Conservation (phyloP, 2,329 filamentous ascomycete species). For the Aspergillus intermedius region DNA sequence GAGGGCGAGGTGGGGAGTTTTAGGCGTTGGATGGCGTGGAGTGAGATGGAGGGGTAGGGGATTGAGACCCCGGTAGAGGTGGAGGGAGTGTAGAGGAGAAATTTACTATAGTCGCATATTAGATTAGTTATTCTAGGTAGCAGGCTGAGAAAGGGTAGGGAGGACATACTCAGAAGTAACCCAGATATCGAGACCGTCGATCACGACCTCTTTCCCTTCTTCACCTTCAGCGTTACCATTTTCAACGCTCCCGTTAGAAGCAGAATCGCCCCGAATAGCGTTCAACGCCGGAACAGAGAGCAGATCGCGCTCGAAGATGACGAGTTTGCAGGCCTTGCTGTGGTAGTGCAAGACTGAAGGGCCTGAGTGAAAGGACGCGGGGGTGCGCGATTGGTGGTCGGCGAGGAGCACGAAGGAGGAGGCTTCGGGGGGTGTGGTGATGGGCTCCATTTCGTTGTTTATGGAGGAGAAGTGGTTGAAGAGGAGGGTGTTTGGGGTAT, state of each 20-base stretch:
- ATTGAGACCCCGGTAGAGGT: conserved; percentile 36
- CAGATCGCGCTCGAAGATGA: conserved; percentile 37
- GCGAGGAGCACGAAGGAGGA: conserved; percentile 38
- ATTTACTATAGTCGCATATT: conserved; percentile 29
- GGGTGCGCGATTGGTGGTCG: conserved; percentile 43
- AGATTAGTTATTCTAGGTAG: not conserved
- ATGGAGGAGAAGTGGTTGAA: not conserved
- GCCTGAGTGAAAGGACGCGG: conserved; percentile 42
- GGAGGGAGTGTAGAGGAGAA: conserved; percentile 36
- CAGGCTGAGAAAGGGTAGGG: not conserved
- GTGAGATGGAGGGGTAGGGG: conserved; percentile 43
- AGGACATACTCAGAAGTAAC: conserved; percentile 43
- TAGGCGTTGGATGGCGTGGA: conserved; percentile 44
- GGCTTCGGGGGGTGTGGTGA: conserved; percentile 31
- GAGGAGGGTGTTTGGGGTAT: not conserved
- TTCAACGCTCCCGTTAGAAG: conserved; percentile 9
- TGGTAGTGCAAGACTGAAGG: conserved; percentile 44
- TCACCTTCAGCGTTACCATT: not conserved
- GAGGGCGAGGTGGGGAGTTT: conserved; percentile 23
- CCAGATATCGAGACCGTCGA: conserved; percentile 40
- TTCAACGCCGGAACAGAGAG: conserved; percentile 27
- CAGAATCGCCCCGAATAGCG: conserved; percentile 17
- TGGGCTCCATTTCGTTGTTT: conserved; percentile 34
- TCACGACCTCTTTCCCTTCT: conserved; percentile 28
- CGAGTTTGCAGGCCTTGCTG: conserved; percentile 39